A percentile compares a stretch with the other conserved stretches of the same genome.
These are phyloP conservation scores for Melampsora americana DNA, from an alignment of 1,284 basidiomycete species.

Conservation along the genomic window DNA sequence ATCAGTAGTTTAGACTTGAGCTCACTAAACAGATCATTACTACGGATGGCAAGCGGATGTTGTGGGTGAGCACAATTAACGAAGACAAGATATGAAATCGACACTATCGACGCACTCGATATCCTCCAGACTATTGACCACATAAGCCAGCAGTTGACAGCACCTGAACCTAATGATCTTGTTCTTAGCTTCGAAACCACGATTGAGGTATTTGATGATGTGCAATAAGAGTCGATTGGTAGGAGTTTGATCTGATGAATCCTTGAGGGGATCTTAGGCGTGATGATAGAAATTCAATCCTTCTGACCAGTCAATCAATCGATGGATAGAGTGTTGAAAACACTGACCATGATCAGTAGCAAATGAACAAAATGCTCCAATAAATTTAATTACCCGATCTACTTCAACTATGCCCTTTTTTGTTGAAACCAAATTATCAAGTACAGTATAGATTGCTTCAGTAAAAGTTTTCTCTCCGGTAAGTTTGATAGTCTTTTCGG, in stretches of 20 bases:
- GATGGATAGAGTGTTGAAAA: slow-evolving; percentile 17
- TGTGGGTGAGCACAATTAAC: neutral
- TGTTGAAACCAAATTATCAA: slow-evolving; percentile 62
- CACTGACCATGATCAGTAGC: slow-evolving; percentile 70
- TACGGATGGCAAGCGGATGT: slow-evolving; percentile 53
- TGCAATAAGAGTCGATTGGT: slow-evolving; percentile 54
- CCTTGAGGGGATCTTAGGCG: slow-evolving; percentile 45
- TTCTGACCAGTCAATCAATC: slow-evolving; percentile 6
- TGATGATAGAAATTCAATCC: slow-evolving; percentile 50
- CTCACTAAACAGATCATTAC: slow-evolving; percentile 73
- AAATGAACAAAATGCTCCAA: slow-evolving; percentile 76
- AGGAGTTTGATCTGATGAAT: slow-evolving; percentile 45
- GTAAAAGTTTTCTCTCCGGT: slow-evolving; percentile 79
- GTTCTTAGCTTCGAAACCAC: slow-evolving; percentile 82
- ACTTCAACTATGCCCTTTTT: slow-evolving; percentile 80
- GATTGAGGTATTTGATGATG: slow-evolving; percentile 70
- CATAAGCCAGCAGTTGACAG: slow-evolving; percentile 72
- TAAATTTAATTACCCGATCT: slow-evolving; percentile 79
- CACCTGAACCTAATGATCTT: slow-evolving; percentile 82
- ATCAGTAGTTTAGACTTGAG: slow-evolving; percentile 70
- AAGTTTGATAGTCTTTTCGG: slow-evolving; percentile 58
- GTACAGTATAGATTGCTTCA: slow-evolving; percentile 60
- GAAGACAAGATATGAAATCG: slow-evolving; percentile 3
- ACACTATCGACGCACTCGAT: slow-evolving; percentile 66
- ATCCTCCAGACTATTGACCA: slow-evolving; percentile 74